These are phyloP conservation scores for Bjerkandera adusta DNA, from an alignment of 1,284 basidiomycete species.

Conservation along the genomic window DNA sequence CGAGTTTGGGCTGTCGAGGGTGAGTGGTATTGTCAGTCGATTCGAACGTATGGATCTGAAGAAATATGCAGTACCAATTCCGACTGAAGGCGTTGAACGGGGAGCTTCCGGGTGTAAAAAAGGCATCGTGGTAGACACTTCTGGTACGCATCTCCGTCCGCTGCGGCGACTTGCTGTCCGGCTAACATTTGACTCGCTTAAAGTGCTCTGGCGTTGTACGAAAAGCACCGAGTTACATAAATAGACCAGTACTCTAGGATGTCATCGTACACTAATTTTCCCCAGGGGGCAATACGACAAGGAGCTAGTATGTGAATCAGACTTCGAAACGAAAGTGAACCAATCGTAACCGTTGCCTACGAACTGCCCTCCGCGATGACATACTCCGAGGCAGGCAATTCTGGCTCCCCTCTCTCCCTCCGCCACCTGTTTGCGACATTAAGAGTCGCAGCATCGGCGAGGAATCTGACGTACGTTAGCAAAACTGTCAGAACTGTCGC, in stretches of 20 bases:
- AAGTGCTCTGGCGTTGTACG: no score
- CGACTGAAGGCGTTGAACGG: conserved; percentile 77
- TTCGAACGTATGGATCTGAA: neutral
- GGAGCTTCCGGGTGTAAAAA: conserved; percentile 83
- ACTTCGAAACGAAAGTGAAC: no score
- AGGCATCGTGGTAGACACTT: conserved; percentile 79
- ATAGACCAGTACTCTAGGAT: no score
- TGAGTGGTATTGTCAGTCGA: conserved; percentile 39
- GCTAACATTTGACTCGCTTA: no score
- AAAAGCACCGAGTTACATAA: no score
- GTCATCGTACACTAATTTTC: no score
- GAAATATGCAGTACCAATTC: conserved; percentile 75
- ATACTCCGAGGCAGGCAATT: conserved; percentile 54
- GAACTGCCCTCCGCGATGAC: conserved; percentile 11
- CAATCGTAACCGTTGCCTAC: neutral
- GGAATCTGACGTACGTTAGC: conserved; percentile 46
- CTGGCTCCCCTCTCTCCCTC: conserved; percentile 67
- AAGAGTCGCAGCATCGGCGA: conserved; percentile 65
- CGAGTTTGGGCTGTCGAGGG: conserved; percentile 87
- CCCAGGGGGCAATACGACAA: no score
- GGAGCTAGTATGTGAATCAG: no score
- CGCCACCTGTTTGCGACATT: conserved; percentile 75
- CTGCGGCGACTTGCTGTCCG: no score
- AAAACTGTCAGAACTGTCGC: conserved; percentile 32
- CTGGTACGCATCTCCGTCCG: no score